These are phyloP conservation scores for Capsella bursapastoris DNA, from an alignment of 345 rosid genomes.

Conservation along the genomic window DNA sequence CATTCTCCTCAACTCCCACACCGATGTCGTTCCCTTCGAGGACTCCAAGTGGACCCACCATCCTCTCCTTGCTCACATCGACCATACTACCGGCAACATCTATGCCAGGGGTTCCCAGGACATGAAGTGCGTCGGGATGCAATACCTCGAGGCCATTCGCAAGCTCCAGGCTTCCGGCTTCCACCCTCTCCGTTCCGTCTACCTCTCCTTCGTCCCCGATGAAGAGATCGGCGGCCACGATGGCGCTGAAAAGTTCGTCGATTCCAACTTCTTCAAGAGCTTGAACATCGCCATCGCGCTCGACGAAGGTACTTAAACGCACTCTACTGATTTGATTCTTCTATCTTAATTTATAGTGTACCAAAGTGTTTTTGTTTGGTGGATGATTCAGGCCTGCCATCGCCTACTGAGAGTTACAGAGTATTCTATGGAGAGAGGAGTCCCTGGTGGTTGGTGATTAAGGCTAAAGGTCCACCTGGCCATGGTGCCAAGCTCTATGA, in stretches of 20 bases:
- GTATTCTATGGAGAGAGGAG: slow-evolving; percentile 80
- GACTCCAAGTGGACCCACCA: slow-evolving; percentile 75
- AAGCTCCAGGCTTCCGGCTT: slow-evolving; percentile 65
- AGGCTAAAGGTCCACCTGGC: slow-evolving; percentile 94
- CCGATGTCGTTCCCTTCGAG: slow-evolving; percentile 92
- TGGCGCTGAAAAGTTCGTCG: slow-evolving; percentile 79
- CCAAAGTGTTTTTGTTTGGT: background rate
- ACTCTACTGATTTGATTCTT: background rate
- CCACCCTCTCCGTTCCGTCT: slow-evolving; percentile 69
- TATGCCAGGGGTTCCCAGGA: slow-evolving; percentile 96
- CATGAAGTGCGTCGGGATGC: slow-evolving; percentile 98
- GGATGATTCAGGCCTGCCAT: slow-evolving; percentile 65
- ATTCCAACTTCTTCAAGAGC: slow-evolving; percentile 60
- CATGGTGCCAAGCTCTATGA: slow-evolving; percentile 96
- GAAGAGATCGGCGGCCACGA: slow-evolving; percentile 95
- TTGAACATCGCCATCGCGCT: slow-evolving; percentile 80
- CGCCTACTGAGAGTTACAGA: slow-evolving; percentile 69
- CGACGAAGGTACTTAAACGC: slow-evolving; percentile 69
- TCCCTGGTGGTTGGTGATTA: slow-evolving; percentile 87
- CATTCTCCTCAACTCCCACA: slow-evolving; percentile 87
- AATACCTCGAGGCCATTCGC: slow-evolving; percentile 89
- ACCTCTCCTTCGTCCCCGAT: slow-evolving; percentile 81
- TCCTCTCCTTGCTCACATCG: slow-evolving; percentile 78
- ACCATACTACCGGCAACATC: slow-evolving; percentile 60
- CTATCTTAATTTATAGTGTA: too few species aligned